Evolutionary conservation across 225 moss, liverwort and hornwort species (phyloP).

Genomic region (Straminergon stramineum): DNA sequence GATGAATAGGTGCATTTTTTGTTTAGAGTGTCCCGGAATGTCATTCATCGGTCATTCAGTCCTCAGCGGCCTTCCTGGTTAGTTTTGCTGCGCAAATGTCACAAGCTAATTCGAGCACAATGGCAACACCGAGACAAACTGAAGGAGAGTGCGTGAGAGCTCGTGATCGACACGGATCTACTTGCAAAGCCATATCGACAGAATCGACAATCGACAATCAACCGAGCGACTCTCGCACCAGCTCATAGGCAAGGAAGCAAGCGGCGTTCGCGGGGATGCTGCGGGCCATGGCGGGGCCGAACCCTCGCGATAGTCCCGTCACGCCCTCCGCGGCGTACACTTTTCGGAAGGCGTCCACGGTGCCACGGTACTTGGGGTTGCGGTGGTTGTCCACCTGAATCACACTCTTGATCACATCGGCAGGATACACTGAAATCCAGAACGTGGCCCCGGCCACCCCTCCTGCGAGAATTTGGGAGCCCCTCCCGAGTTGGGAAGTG

Average conservation of each 20-base stretch:
- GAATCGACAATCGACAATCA: background rate
- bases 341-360: slow-evolving; percentile 4
- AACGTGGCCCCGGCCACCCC: slow-evolving; percentile 1
- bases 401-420: slow-evolving; percentile 10
- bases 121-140: background rate
- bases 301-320: background rate
- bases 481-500: background rate
- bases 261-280: slow-evolving; percentile 3
- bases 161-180: background rate
- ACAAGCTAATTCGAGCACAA: background rate
- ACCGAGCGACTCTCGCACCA: slow-evolving; percentile 3
- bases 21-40: background rate
- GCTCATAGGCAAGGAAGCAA: slow-evolving; percentile 2
- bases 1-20: background rate
- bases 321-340: background rate
- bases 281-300: slow-evolving; percentile 1
- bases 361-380: background rate
- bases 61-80: background rate
- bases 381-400: slow-evolving; percentile 6
- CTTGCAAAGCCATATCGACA: background rate
- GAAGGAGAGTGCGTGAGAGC: background rate
- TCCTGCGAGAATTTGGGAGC: slow-evolving; percentile 2
- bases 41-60: background rate
- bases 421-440: background rate
- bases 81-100: background rate